Conservation (phyloP, 495 filamentous ascomycete genomes). For the Aspergillus sparsus region DNA sequence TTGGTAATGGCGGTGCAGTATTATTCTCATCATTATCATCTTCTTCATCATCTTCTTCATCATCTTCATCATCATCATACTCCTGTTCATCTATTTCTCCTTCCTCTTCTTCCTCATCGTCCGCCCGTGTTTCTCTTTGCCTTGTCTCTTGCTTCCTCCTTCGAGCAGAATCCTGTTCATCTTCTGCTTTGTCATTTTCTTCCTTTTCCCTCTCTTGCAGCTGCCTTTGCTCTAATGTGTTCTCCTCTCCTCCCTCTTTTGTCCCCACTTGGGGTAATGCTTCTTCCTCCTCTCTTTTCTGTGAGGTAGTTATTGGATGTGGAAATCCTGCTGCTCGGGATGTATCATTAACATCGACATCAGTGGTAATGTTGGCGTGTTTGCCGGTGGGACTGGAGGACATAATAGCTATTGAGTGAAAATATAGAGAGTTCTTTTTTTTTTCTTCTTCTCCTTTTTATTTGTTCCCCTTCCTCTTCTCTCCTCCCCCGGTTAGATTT, state of each 20-base stretch:
- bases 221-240: no score
- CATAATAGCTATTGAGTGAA: not conserved
- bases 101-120: slow-evolving; percentile 12
- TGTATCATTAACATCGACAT: no score
- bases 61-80: slow-evolving; percentile 20
- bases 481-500: not conserved
- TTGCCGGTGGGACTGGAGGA: slow-evolving; percentile 2
- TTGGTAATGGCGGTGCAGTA: slow-evolving; percentile 46
- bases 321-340: not conserved
- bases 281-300: not conserved
- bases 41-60: slow-evolving; percentile 26
- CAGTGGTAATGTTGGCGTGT: not conserved
- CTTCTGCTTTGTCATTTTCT: no score
- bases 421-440: not conserved
- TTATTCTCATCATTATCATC: slow-evolving; percentile 23
- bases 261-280: no score
- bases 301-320: not conserved
- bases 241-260: no score
- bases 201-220: no score
- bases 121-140: slow-evolving; percentile 11
- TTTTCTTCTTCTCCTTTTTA: slow-evolving; percentile 3
- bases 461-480: not conserved
- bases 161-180: no score
- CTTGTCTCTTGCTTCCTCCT: slow-evolving; percentile 10
- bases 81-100: slow-evolving; percentile 22